phyloP scores from a whole-genome alignment of 148 eudicot species.

The Spergularia bocconei region DNA sequence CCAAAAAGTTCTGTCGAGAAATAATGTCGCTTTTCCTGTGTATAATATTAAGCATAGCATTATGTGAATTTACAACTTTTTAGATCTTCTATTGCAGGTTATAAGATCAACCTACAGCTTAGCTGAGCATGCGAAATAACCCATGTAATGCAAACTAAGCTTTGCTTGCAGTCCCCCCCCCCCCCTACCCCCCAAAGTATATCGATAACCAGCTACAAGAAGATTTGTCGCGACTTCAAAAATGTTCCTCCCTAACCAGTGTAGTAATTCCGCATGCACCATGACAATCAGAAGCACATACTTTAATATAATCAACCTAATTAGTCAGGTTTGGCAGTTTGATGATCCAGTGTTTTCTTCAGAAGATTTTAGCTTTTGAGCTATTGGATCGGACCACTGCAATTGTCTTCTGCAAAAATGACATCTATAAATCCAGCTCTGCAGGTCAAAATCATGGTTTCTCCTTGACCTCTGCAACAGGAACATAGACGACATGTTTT shows the following conservation, averaged over 20 bases:
- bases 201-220: neutral
- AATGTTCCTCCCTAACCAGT: neutral
- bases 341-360: neutral
- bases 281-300: neutral
- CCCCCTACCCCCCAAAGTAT: too few relatives aligned
- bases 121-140: too few relatives aligned
- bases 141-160: too few relatives aligned
- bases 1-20: too few relatives aligned
- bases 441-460: constrained; percentile 32
- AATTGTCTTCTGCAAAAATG: too few relatives aligned
- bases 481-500: constrained; percentile 45
- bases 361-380: neutral
- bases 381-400: neutral
- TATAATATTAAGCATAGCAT: neutral
- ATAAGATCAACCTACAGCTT: constrained; percentile 5
- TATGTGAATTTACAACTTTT: neutral
- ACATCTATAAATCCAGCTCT: neutral
- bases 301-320: neutral
- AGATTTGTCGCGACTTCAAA: neutral
- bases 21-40: neutral
- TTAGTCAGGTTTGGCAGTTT: neutral
- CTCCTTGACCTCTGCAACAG: constrained; percentile 65
- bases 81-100: neutral
- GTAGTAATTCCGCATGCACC: neutral
- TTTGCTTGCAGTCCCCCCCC: neutral